Evolutionary conservation across 176 grass and related monocot species (phyloP), one percentile per base, ranked within the genome.

Genomic region (Ampelocalamus luodianensis): DNA sequence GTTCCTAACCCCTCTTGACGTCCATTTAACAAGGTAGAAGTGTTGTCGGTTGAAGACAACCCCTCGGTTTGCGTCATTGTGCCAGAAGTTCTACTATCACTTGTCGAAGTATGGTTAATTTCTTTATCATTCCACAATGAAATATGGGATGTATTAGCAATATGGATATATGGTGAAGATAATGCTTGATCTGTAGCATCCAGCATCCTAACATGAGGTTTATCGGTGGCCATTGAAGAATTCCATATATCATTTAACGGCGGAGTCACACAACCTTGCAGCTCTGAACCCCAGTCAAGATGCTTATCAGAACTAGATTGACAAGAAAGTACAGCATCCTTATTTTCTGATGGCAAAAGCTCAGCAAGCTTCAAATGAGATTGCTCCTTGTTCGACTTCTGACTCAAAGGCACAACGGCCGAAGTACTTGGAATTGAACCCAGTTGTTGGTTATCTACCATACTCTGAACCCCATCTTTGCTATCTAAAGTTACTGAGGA

Each of bases 401-500:
- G 82, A 37, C 18, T 77, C n/a, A 38, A 42, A 10, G 72, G 56
- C 37, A 67, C 10, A 5, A 64, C 54, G 60, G 37, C 65, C 23
- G 83, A 77, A 40, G 45, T 22, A 82, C 27, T 63, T 71, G 80
- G 60, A 9, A 63, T 65, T 79, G 51, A 71, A 82, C 27, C 58
- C 32, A 32, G 73, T 23, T 74, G 72, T 54, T 83, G 71, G 29
- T 85, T 50, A 48, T 60, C 59, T 51, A 26, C 58, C 51, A 56
- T 74, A 53, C 20, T 64, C 20, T 75, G 64, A 82, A 55, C 76
- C 24, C 37, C 71, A 80, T 80, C 34, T 73, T 81, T 82, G 76
- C 42, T 80, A 78, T 89, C 91, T 89, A 92, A 70, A 60, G 53
- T 83, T 53, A 94, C 69, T 79, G 89, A 93, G 75, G 88, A 90